phyloP scores from a whole-genome alignment of 805 yeast genomes.

The Kluyveromyces aestuarii region DNA sequence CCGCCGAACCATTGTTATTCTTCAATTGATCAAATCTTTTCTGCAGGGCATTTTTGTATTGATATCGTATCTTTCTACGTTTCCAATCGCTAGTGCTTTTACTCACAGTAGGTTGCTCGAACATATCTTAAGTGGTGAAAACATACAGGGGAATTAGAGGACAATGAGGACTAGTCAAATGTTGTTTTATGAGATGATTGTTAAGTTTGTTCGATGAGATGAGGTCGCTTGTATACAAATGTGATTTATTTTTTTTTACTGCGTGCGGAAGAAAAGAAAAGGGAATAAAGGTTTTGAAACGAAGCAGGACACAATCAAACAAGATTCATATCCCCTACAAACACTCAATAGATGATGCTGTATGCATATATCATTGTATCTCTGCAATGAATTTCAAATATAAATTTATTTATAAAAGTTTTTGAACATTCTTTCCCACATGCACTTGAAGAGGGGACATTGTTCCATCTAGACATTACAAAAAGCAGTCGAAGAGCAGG shows the following conservation, averaged over 20 bases:
- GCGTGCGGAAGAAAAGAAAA: neutral
- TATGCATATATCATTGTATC: no score
- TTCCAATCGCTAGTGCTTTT: constrained; percentile 10
- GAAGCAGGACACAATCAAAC: neutral
- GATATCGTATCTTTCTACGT: constrained; percentile 21
- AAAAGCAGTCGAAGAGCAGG: no score
- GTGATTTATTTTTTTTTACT: neutral
- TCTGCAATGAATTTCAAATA: no score
- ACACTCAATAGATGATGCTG: no score
- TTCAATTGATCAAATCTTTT: constrained; percentile 10
- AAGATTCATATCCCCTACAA: no score
- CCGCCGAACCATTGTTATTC: neutral
- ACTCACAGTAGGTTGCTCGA: constrained; percentile 18
- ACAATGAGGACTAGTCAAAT: neutral
- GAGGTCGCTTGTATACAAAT: neutral
- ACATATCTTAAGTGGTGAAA: constrained; percentile 11
- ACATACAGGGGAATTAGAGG: neutral
- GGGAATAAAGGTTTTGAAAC: neutral
- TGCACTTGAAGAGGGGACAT: no score
- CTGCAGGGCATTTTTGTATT: constrained; percentile 16
- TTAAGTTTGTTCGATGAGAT: neutral
- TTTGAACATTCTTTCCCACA: no score
- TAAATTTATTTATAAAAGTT: no score
- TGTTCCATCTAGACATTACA: no score
- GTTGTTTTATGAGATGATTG: neutral